These are phyloP conservation scores for Nadsonia fulvescens DNA, from an alignment of 805 yeast species.

Conservation along the genomic window DNA sequence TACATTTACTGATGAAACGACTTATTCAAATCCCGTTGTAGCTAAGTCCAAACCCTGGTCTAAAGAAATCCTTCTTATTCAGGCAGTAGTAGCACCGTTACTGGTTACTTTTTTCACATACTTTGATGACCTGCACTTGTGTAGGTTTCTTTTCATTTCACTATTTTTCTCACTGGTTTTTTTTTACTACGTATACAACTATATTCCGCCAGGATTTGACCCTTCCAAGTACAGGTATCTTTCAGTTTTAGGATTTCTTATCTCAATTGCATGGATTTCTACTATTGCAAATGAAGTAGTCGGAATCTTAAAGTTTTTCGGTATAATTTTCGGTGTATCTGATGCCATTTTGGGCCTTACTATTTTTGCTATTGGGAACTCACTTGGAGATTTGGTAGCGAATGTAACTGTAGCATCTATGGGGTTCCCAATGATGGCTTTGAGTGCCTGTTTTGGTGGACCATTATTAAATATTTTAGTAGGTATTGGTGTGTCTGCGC, in stretches of 20 bases:
- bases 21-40: too few relatives aligned
- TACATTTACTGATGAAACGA: too few relatives aligned
- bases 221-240: conserved; percentile 6
- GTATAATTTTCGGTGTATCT: conserved; percentile 40
- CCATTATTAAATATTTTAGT: conserved; percentile 64
- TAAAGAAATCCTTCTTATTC: conserved; percentile 18
- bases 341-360: conserved; percentile 79
- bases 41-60: too few relatives aligned
- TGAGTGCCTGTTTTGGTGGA: conserved; percentile 92
- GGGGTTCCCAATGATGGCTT: conserved; percentile 78
- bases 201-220: conserved; percentile 5
- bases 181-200: too few relatives aligned
- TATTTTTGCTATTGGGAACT: conserved; percentile 80
- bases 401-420: conserved; percentile 61
- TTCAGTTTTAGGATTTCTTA: conserved; percentile 36
- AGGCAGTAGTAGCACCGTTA: conserved; percentile 17
- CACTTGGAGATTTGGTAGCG: conserved; percentile 76
- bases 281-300: conserved; percentile 55
- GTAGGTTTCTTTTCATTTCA: conserved; percentile 1
- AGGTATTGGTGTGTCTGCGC: conserved; percentile 65
- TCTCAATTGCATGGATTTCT: conserved; percentile 54
- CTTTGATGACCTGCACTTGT: background rate
- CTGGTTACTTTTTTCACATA: conserved; percentile 12
- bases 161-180: background rate
- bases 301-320: conserved; percentile 39